A percentile compares a stretch with the other conserved stretches of the same genome.
phyloP scores from a whole-genome alignment of 2,329 filamentous ascomycete genomes.

The Orbilia ellipsospora region DNA sequence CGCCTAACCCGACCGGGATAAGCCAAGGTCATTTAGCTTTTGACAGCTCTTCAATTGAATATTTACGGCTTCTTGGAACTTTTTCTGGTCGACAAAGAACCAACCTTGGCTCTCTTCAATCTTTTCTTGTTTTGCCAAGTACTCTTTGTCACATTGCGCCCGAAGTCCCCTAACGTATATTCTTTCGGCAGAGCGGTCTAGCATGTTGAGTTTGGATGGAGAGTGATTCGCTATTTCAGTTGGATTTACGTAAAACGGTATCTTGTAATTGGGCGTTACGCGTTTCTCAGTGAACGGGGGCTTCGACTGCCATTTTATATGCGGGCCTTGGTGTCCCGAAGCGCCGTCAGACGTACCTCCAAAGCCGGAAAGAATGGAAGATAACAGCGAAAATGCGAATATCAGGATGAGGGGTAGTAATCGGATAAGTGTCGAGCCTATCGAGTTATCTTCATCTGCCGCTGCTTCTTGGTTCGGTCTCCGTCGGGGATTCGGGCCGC shows the following conservation, averaged over 20 bases:
- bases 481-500: slow-evolving; percentile 78
- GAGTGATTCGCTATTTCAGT: slow-evolving; percentile 77
- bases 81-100: slow-evolving; percentile 83
- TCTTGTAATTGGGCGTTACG: slow-evolving; percentile 74
- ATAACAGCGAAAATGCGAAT: slow-evolving; percentile 85
- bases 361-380: slow-evolving; percentile 74
- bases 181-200: slow-evolving; percentile 82
- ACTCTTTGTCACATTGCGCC: slow-evolving; percentile 79
- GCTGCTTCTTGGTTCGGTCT: slow-evolving; percentile 66
- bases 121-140: slow-evolving; percentile 72
- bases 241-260: slow-evolving; percentile 88
- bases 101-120: slow-evolving; percentile 84
- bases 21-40: slow-evolving; percentile 65
- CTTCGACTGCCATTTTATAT: slow-evolving; percentile 77
- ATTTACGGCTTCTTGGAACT: slow-evolving; percentile 76
- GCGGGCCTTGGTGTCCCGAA: slow-evolving; percentile 71
- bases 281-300: slow-evolving; percentile 80
- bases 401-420: slow-evolving; percentile 89
- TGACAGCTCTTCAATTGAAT: slow-evolving; percentile 69
- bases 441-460: slow-evolving; percentile 66
- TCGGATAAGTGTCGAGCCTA: slow-evolving; percentile 67
- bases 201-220: slow-evolving; percentile 74
- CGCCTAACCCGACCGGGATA: slow-evolving; percentile 9
- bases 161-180: slow-evolving; percentile 76
- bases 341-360: slow-evolving; percentile 61